phyloP scores from a whole-genome alignment of 768 basidiomycete species.

The Trametopsis cervina region DNA sequence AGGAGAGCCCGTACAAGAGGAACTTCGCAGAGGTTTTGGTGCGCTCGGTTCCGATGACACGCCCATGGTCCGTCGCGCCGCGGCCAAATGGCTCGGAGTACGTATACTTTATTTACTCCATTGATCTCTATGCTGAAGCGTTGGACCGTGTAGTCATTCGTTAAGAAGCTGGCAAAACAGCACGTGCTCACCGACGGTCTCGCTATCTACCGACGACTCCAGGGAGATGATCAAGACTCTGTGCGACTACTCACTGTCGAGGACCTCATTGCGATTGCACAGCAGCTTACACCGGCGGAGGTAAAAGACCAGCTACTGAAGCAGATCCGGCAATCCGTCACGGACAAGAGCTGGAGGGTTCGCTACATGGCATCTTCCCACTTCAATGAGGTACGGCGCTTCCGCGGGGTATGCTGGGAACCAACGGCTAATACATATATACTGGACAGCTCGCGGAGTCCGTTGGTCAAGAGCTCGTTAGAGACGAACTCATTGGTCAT shows the following conservation, averaged over 20 bases:
- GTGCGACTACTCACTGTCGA: slow-evolving; percentile 94
- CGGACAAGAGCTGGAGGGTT: slow-evolving; percentile 98
- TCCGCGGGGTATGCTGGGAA: neutral
- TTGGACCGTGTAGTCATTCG: slow-evolving; percentile 55
- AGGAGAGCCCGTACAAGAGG: slow-evolving; percentile 68
- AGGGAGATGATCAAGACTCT: slow-evolving; percentile 96
- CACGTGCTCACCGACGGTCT: slow-evolving; percentile 84
- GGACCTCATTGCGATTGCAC: slow-evolving; percentile 88
- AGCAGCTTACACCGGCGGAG: slow-evolving; percentile 79
- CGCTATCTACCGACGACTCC: slow-evolving; percentile 88
- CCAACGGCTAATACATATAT: neutral
- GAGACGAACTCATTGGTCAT: slow-evolving; percentile 90
- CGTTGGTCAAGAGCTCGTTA: slow-evolving; percentile 82
- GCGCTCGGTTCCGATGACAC: slow-evolving; percentile 89
- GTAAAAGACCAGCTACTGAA: slow-evolving; percentile 85
- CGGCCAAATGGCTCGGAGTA: slow-evolving; percentile 94
- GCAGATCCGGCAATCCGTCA: slow-evolving; percentile 81
- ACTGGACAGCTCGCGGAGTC: slow-evolving; percentile 73
- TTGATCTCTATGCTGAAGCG: slow-evolving; percentile 9
- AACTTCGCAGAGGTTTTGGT: slow-evolving; percentile 79
- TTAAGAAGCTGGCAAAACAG: slow-evolving; percentile 71
- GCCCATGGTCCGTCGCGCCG: slow-evolving; percentile 96
- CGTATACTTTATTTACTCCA: slow-evolving; percentile 28
- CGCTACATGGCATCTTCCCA: slow-evolving; percentile 98
- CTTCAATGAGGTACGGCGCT: slow-evolving; percentile 78